Evolutionary conservation across 805 yeast species (phyloP).

Genomic region (Sugiyamaella americana): DNA sequence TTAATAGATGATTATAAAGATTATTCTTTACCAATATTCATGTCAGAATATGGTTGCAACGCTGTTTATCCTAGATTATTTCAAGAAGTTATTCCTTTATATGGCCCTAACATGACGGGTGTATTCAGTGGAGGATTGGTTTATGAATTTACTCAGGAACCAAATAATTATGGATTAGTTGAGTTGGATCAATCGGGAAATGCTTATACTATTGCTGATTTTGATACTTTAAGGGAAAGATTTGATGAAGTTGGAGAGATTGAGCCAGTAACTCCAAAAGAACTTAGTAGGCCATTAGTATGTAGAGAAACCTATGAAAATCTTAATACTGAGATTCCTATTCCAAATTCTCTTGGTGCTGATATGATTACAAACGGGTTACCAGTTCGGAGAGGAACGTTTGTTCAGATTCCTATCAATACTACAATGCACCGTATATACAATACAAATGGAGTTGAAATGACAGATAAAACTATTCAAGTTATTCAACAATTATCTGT

Average conservation of each 20-base stretch:
- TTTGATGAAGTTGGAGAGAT: slow-evolving; percentile 1
- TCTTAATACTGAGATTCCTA: slow-evolving; percentile 21
- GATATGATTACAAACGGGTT: slow-evolving; percentile 32
- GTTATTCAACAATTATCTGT: neutral
- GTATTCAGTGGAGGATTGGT: slow-evolving; percentile 83
- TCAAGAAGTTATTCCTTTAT: slow-evolving; percentile 67
- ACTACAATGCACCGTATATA: slow-evolving; percentile 21
- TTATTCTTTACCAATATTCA: slow-evolving; percentile 70
- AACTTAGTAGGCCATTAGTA: slow-evolving; percentile 10
- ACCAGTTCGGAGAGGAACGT: slow-evolving; percentile 25
- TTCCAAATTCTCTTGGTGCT: slow-evolving; percentile 32
- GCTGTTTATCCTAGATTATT: slow-evolving; percentile 71
- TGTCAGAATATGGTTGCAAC: slow-evolving; percentile 92
- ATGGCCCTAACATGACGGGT: slow-evolving; percentile 62
- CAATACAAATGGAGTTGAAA: slow-evolving; percentile 20
- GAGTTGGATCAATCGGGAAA: slow-evolving; percentile 42
- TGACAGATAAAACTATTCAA: slow-evolving; percentile 14
- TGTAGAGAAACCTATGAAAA: slow-evolving; percentile 21
- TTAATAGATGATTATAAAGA: slow-evolving; percentile 65
- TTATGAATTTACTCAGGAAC: slow-evolving; percentile 74
- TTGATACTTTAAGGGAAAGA: slow-evolving; percentile 38
- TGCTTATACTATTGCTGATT: slow-evolving; percentile 44
- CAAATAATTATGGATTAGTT: slow-evolving; percentile 74
- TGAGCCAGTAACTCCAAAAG: slow-evolving; percentile 5
- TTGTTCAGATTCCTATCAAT: slow-evolving; percentile 16